Base-by-base conservation (phyloP, 352 stramenopile genomes). In the Phytophthora crassamura region DNA sequence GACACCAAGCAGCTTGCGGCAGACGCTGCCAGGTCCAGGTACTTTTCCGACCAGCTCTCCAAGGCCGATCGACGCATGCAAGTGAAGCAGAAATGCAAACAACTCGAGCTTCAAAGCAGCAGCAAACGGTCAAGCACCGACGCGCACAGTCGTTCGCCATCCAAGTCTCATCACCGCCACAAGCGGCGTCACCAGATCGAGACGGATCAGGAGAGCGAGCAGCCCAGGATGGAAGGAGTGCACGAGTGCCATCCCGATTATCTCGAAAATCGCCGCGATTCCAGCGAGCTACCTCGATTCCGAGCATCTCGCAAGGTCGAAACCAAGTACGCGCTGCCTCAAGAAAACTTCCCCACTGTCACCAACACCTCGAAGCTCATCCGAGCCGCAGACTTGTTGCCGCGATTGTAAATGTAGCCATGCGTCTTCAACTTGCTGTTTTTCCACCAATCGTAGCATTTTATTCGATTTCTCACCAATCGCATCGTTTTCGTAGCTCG, bases 21-120 rank as follows among this genome's bases (percentile, higher is more conserved):
- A 2, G 78, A 91, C 9, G 80, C 74, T 0, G 74, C 78, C 28
- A 70, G 66, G 28, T 69, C 84, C 40, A 47, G 70, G 1, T 89
- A 89, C 32, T 77, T 87, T 14, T 65, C 66, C 11, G 76, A 83
- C 8, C 78, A 91, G 53, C 72, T 91, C 32, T 86, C 78, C 12
- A 89, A 91, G 55, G 50, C 79, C 2, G 67, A 68, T 2, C 76
- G 78, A 15, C 59, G 82, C 8, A 52, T 67, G 18, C 77, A 82
- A 38, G 67, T 83, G 38, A 72, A 75, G 38, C 70, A 83, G 2
- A 75, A 72, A 18, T 86, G 72, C 54, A 63, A 57, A 10, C 59
- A 64, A n/a, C 42, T 78, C 25, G 54, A 59, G 15, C 12, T 57
- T 16, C 64, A 66, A 16, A 25, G 39, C 4, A 57, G 41, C 9